Percentiles rank a stretch among this genome's conserved stretches.
Evolutionary conservation across 169 alveolate species (phyloP).

Genomic region (Neospora caninum): DNA sequence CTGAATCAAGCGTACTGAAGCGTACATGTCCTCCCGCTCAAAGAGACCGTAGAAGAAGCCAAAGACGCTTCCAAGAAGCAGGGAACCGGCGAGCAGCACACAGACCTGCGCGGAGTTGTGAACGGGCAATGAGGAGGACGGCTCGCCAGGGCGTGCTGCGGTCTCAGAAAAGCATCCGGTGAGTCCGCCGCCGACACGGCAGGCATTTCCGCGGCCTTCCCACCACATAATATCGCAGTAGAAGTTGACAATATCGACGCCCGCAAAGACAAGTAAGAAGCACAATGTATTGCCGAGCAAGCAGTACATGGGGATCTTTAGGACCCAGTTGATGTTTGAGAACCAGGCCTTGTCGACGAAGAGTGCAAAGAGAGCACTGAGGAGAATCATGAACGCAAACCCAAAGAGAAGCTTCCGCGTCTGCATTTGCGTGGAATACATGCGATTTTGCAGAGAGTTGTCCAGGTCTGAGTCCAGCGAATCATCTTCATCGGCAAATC

Average conservation of each 20-base stretch:
- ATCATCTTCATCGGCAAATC: neutral
- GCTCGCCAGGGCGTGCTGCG: neutral
- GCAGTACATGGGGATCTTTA: constrained; percentile 19
- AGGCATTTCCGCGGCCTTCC: neutral
- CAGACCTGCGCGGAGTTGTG: constrained; percentile 26
- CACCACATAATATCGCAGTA: constrained; percentile 8
- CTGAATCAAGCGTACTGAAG: neutral
- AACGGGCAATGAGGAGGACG: constrained; percentile 8
- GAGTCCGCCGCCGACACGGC: neutral
- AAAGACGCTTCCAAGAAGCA: constrained; percentile 20
- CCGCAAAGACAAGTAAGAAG: constrained; percentile 26
- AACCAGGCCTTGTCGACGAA: constrained; percentile 25
- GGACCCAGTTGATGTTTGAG: constrained; percentile 1
- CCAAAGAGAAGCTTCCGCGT: constrained; percentile 16
- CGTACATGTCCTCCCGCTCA: neutral
- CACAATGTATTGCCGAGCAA: constrained; percentile 7
- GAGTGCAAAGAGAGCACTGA: neutral
- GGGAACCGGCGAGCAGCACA: neutral
- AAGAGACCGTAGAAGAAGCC: constrained; percentile 39
- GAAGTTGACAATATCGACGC: constrained; percentile 39
- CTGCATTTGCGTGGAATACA: neutral
- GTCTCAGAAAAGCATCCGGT: neutral
- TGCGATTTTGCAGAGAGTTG: neutral
- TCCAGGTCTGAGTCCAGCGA: neutral
- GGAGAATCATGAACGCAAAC: neutral